These are phyloP conservation scores for Gastroboletus turbinatus DNA, from an alignment of 1,284 basidiomycete genomes.

Conservation along the genomic window DNA sequence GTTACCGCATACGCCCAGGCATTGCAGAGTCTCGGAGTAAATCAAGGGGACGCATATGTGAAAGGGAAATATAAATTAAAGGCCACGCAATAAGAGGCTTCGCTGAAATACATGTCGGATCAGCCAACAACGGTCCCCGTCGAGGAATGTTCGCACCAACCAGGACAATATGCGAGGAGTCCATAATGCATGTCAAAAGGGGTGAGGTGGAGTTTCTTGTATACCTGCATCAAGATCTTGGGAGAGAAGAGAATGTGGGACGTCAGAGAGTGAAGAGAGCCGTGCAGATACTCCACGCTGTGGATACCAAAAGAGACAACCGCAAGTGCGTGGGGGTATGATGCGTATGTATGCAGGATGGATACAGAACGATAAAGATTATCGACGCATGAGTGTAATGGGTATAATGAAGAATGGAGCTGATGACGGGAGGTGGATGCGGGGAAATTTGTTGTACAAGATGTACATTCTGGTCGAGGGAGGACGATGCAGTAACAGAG, in stretches of 20 bases:
- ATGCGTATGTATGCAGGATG: slow-evolving; percentile 32
- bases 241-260: slow-evolving; percentile 14
- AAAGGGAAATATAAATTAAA: slow-evolving; percentile 25
- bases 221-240: slow-evolving; percentile 19
- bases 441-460: slow-evolving; percentile 25
- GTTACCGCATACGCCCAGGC: slow-evolving; percentile 1
- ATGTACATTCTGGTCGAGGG: slow-evolving; percentile 16
- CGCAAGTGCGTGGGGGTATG: slow-evolving; percentile 25
- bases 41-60: slow-evolving; percentile 9
- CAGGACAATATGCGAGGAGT: slow-evolving; percentile 28
- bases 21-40: slow-evolving; percentile 2
- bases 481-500: slow-evolving; percentile 5
- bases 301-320: slow-evolving; percentile 21
- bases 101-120: slow-evolving; percentile 17
- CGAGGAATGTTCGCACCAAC: slow-evolving; percentile 21
- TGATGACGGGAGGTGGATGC: slow-evolving; percentile 8
- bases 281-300: slow-evolving; percentile 17
- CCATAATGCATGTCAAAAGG: slow-evolving; percentile 33
- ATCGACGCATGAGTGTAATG: slow-evolving; percentile 31
- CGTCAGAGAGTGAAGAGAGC: slow-evolving; percentile 11
- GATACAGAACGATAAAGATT: slow-evolving; percentile 39
- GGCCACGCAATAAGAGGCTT: slow-evolving; percentile 23
- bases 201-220: slow-evolving; percentile 21
- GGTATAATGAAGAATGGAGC: slow-evolving; percentile 24
- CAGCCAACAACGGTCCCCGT: slow-evolving; percentile 17